phyloP scores from a whole-genome alignment of 2,329 filamentous ascomycete genomes.

The Fusarium torreyae region DNA sequence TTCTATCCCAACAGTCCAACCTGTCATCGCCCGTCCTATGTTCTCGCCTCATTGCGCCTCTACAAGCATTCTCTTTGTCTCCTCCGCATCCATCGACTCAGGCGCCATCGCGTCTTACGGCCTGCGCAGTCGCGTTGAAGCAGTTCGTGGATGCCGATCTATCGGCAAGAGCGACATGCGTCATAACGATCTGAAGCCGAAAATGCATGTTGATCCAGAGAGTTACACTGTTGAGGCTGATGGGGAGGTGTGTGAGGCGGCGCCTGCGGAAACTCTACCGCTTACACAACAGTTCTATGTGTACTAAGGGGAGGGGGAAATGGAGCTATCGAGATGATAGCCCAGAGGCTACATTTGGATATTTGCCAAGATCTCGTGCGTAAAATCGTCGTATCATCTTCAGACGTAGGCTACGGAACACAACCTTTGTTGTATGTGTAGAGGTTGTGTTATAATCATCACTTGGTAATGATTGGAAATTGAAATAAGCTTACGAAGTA shows the following conservation, averaged over 20 bases:
- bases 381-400: conserved; percentile 6
- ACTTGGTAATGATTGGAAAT: neutral
- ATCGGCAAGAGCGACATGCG: conserved; percentile 92
- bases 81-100: conserved; percentile 75
- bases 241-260: conserved; percentile 79
- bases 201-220: conserved; percentile 94
- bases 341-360: neutral
- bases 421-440: conserved; percentile 2
- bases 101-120: conserved; percentile 80
- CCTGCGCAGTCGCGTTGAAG: conserved; percentile 83
- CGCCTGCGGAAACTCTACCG: conserved; percentile 79
- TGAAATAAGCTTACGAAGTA: conserved; percentile 10
- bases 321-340: neutral
- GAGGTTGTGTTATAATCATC: conserved; percentile 8
- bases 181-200: conserved; percentile 85
- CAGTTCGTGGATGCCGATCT: conserved; percentile 81
- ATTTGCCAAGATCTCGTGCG: neutral
- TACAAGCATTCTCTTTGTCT: conserved; percentile 88
- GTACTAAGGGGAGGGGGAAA: conserved; percentile 65
- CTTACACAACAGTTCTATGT: conserved; percentile 84
- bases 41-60: conserved; percentile 81
- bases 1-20: conserved; percentile 90
- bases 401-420: conserved; percentile 11
- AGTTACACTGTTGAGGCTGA: conserved; percentile 90
- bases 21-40: conserved; percentile 87